These are phyloP conservation scores for Pseudognaphalium luteoalbum DNA, from an alignment of 129 eudicot species.

Conservation along the genomic window DNA sequence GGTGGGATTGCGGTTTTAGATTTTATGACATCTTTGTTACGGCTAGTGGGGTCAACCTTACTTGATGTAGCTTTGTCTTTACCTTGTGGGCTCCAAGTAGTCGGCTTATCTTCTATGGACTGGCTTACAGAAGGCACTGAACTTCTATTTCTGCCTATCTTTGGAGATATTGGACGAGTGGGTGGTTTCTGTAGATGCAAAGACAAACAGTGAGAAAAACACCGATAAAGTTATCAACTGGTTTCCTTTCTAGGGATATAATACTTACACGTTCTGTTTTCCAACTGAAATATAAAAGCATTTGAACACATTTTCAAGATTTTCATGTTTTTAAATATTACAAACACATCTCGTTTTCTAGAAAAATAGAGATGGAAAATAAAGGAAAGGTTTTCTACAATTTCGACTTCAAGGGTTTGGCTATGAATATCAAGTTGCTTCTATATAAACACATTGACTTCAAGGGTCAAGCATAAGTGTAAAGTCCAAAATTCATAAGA, in stretches of 20 bases:
- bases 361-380: too few species aligned
- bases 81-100: slow-evolving; percentile 10
- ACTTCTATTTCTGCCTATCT: slow-evolving; percentile 40
- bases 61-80: slow-evolving; percentile 18
- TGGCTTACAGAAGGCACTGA: slow-evolving; percentile 27
- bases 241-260: too few species aligned
- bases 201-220: neutral
- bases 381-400: too few species aligned
- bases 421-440: slow-evolving; percentile 16
- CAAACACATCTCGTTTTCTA: too few species aligned
- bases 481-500: neutral
- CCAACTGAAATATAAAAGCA: too few species aligned
- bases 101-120: slow-evolving; percentile 13
- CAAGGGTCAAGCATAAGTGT: neutral
- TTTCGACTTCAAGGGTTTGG: neutral
- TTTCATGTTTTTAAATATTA: too few species aligned
- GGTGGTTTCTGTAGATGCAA: slow-evolving; percentile 19
- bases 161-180: slow-evolving; percentile 45
- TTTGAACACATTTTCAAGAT: too few species aligned
- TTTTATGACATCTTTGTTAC: slow-evolving; percentile 14
- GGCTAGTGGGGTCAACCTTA: neutral
- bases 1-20: slow-evolving; percentile 22
- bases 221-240: neutral
- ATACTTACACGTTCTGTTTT: too few species aligned
- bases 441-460: slow-evolving; percentile 1